Percentiles rank a stretch among this genome's conserved stretches.
Conservation (phyloP, 192 early-diverging fungal genomes). For the Cladochytrium replicatum region DNA sequence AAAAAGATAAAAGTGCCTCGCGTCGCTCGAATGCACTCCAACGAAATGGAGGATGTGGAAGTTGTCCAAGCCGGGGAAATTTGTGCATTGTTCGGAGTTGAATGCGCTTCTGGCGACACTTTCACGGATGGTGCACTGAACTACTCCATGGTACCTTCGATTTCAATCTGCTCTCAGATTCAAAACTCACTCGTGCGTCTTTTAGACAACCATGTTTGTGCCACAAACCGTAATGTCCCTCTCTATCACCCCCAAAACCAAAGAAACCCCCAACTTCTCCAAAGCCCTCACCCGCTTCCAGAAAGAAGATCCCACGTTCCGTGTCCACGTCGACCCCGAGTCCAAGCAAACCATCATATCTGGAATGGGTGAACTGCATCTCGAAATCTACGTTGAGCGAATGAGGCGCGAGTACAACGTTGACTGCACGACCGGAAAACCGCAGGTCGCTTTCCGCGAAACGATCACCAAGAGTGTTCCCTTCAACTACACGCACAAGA, state of each 20-base stretch:
- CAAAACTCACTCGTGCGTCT: neutral
- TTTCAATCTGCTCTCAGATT: constrained; percentile 2
- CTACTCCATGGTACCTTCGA: constrained; percentile 60
- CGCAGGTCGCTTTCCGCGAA: constrained; percentile 96
- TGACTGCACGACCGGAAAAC: constrained; percentile 93
- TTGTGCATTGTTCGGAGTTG: constrained; percentile 95
- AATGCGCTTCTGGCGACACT: constrained; percentile 93
- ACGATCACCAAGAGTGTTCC: constrained; percentile 61
- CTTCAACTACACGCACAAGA: constrained; percentile 98
- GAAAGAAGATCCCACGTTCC: constrained; percentile 87
- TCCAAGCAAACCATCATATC: constrained; percentile 84
- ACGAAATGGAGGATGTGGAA: constrained; percentile 96
- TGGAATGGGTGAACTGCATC: constrained; percentile 94
- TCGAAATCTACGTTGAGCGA: constrained; percentile 97
- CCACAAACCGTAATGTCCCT: constrained; percentile 95
- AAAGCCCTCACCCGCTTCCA: constrained; percentile 64
- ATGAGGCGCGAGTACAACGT: constrained; percentile 96
- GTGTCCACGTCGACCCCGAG: constrained; percentile 70
- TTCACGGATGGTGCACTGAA: constrained; percentile 80
- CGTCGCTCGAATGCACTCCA: constrained; percentile 96
- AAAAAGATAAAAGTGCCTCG: constrained; percentile 94
- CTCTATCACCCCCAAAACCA: constrained; percentile 81
- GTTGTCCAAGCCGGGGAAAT: constrained; percentile 90
- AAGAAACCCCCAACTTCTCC: constrained; percentile 67
- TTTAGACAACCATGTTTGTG: constrained; percentile 87